phyloP scores from a whole-genome alignment of 225 moss, liverwort and hornwort species.

The Bryoerythrophyllum caledonicum region DNA sequence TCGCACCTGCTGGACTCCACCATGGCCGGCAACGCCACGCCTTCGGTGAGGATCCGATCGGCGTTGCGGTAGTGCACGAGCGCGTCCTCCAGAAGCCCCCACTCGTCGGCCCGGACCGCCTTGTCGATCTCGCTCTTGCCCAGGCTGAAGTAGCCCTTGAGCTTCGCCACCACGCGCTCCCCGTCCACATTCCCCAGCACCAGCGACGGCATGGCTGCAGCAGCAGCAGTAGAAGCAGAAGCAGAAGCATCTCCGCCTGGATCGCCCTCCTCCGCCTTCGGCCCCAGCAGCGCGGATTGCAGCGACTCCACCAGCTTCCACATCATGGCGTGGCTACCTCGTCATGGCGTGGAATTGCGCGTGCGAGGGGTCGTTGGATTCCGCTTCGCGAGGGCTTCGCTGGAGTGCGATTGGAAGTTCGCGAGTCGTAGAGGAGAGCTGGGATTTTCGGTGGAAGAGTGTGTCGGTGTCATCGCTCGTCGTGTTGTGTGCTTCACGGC shows the following conservation, averaged over 20 bases:
- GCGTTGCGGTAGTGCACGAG: conserved; percentile 85
- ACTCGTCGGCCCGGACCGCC: conserved; percentile 94
- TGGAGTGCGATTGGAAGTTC: background rate
- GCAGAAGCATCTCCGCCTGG: background rate
- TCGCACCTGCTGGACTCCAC: conserved; percentile 67
- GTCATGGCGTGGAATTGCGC: background rate
- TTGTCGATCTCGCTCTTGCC: conserved; percentile 94
- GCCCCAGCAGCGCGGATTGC: conserved; percentile 26
- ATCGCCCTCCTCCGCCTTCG: conserved; percentile 1
- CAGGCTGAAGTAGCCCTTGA: conserved; percentile 87
- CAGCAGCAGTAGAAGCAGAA: too few relatives aligned
- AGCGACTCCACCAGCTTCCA: conserved; percentile 52
- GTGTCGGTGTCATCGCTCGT: background rate
- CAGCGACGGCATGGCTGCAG: conserved; percentile 25
- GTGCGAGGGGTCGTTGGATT: background rate
- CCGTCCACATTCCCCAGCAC: conserved; percentile 58
- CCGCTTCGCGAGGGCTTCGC: background rate
- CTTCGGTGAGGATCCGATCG: conserved; percentile 74
- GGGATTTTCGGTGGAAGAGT: background rate
- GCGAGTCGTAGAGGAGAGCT: too few relatives aligned
- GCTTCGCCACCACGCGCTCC: conserved; percentile 79
- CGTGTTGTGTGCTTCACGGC: background rate
- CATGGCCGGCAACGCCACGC: conserved; percentile 58
- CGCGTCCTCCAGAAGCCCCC: conserved; percentile 80
- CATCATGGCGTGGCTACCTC: conserved; percentile 19